Conservation (phyloP, 345 rosid species). For the Citrus glauca region DNA sequence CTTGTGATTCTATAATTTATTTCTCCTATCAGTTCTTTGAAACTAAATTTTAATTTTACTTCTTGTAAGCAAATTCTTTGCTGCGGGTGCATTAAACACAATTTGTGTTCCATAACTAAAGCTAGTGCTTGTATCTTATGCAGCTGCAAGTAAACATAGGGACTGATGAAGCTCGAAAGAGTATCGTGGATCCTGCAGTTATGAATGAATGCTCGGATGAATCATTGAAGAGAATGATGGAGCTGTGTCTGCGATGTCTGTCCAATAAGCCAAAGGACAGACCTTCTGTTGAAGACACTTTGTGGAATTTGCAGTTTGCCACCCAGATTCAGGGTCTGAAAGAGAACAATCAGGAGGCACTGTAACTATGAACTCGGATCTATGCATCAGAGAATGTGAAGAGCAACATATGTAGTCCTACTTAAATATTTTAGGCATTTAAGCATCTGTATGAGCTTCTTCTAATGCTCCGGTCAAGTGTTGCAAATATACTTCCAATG, state of each 20-base stretch:
- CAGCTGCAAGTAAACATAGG: conserved; percentile 45
- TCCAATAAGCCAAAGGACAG: conserved; percentile 28
- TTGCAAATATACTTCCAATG: not conserved
- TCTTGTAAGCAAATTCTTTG: not conserved
- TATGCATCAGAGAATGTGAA: not conserved
- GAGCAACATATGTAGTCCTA: not conserved
- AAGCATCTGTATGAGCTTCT: not conserved
- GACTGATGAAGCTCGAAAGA: conserved; percentile 37
- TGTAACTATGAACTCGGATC: not conserved
- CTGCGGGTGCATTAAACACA: not conserved
- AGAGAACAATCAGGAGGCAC: not conserved
- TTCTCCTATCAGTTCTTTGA: not conserved
- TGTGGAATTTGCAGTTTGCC: conserved; percentile 67
- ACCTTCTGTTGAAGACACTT: conserved; percentile 56
- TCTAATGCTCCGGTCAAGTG: not conserved
- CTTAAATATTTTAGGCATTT: not conserved
- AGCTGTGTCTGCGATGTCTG: conserved; percentile 42
- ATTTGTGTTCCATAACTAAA: not conserved
- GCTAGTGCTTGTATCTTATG: not conserved
- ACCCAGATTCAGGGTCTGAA: conserved; percentile 45
- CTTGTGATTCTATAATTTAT: not conserved
- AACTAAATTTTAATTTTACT: not conserved
- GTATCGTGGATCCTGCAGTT: conserved; percentile 44
- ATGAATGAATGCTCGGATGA: conserved; percentile 49
- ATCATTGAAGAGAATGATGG: conserved; percentile 48